Conservation (phyloP, 1,284 basidiomycete species). For the Irpex rosettiformis region DNA sequence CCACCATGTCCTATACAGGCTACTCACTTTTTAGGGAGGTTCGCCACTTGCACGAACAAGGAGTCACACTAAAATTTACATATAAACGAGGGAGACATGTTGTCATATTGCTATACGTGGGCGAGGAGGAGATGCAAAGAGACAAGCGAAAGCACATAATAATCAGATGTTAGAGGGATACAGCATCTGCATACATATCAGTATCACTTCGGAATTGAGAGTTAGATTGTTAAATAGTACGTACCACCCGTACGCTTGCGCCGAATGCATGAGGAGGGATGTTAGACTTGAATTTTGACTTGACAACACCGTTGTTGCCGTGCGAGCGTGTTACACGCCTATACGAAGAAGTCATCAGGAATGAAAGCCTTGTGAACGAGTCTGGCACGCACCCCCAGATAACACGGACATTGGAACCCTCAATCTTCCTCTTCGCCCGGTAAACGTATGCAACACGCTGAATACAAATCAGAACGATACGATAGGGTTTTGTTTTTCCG, state of each 20-base stretch:
- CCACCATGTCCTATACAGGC: background rate
- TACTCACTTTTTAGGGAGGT: background rate
- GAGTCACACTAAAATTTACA: slow-evolving; percentile 9
- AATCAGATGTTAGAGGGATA: slow-evolving; percentile 51
- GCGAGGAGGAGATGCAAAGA: slow-evolving; percentile 37
- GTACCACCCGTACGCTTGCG: slow-evolving; percentile 90
- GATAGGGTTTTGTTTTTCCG: background rate
- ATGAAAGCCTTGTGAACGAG: background rate
- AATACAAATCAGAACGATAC: background rate
- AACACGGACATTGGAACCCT: slow-evolving; percentile 91
- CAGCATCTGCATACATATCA: slow-evolving; percentile 38
- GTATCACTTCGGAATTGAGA: background rate
- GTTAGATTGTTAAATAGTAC: slow-evolving; percentile 30
- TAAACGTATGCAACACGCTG: slow-evolving; percentile 98
- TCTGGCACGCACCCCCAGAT: slow-evolving; percentile 83
- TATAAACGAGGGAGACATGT: slow-evolving; percentile 29
- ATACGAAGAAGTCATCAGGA: background rate
- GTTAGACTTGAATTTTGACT: slow-evolving; percentile 96
- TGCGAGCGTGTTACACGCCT: slow-evolving; percentile 91
- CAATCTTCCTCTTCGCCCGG: slow-evolving; percentile 90
- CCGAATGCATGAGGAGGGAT: slow-evolving; percentile 96
- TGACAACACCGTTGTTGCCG: slow-evolving; percentile 95
- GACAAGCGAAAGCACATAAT: slow-evolving; percentile 19
- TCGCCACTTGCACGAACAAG: background rate
- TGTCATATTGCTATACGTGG: slow-evolving; percentile 42